Conservation (phyloP, 257 asterid species). For the Verbascum thapsus region DNA sequence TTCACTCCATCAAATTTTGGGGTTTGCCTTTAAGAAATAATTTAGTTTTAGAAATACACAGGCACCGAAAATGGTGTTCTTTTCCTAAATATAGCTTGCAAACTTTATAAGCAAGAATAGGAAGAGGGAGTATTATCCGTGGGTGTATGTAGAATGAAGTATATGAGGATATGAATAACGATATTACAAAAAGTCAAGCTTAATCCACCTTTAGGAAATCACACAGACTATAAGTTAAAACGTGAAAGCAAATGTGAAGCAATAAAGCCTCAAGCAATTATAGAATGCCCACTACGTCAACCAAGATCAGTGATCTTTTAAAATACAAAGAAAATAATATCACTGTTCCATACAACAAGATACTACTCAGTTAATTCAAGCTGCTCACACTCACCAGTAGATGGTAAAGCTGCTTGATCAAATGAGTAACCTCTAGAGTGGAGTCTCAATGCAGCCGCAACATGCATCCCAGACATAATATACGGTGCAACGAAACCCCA, state of each 20-base stretch:
- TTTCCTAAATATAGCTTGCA: constrained; percentile 12
- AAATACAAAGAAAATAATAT: not conserved
- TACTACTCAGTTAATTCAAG: constrained; percentile 3
- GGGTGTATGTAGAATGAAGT: constrained; percentile 1
- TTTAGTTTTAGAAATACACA: constrained; percentile 3
- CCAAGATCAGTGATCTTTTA: not conserved
- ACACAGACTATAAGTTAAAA: not conserved
- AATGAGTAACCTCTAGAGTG: constrained; percentile 53
- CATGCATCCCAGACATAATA: constrained; percentile 70
- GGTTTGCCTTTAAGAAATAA: constrained; percentile 4
- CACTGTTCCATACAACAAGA: constrained; percentile 3
- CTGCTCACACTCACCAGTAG: constrained; percentile 55
- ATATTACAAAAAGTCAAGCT: not conserved
- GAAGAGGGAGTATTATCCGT: constrained; percentile 12
- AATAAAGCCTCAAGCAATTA: not conserved
- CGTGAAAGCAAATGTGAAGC: not conserved
- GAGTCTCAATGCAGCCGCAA: constrained; percentile 73
- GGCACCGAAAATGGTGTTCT: not conserved
- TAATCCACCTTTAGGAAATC: not conserved
- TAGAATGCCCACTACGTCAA: constrained; percentile 7
- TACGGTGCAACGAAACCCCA: constrained; percentile 95
- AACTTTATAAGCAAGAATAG: not conserved
- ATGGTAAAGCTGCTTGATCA: constrained; percentile 58
- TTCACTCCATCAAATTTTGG: not conserved
- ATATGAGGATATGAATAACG: not conserved